These are phyloP conservation scores for Agrocybe pediades DNA, from an alignment of 768 basidiomycete genomes.

Conservation along the genomic window DNA sequence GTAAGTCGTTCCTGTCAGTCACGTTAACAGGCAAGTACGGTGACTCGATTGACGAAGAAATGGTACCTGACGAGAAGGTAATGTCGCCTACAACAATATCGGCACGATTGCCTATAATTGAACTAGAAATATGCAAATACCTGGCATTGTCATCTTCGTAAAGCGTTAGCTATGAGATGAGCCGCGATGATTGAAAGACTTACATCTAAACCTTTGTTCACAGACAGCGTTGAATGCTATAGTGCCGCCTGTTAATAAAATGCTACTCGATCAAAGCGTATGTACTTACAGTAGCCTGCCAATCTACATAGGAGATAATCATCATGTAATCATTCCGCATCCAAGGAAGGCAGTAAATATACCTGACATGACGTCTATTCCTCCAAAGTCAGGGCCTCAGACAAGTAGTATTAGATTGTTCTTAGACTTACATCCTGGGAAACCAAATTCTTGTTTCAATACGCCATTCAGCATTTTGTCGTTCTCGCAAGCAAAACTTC, in stretches of 20 bases:
- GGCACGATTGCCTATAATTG: not conserved
- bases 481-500: conserved; percentile 67
- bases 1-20: conserved; percentile 40
- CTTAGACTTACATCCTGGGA: conserved; percentile 59
- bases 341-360: not conserved
- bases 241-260: not conserved
- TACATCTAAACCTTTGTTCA: conserved; percentile 65
- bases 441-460: conserved; percentile 65
- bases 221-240: conserved; percentile 51
- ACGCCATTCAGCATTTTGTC: conserved; percentile 59
- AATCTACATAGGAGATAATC: conserved; percentile 43
- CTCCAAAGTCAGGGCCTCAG: not conserved
- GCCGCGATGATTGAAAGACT: conserved; percentile 15
- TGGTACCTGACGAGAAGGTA: conserved; percentile 44
- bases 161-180: not conserved
- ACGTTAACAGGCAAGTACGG: not conserved
- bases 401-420: not conserved
- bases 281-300: conserved; percentile 57
- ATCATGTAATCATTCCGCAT: not conserved
- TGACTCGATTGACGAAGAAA: not conserved
- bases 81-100: conserved; percentile 39
- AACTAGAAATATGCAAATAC: conserved; percentile 20
- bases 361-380: conserved; percentile 49
- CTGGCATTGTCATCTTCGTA: conserved; percentile 72
- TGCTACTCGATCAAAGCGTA: not conserved